Percentiles rank a stretch among this genome's conserved stretches.
Conservation (phyloP, 176 grass and related monocot species). For the Oryza longistaminata region DNA sequence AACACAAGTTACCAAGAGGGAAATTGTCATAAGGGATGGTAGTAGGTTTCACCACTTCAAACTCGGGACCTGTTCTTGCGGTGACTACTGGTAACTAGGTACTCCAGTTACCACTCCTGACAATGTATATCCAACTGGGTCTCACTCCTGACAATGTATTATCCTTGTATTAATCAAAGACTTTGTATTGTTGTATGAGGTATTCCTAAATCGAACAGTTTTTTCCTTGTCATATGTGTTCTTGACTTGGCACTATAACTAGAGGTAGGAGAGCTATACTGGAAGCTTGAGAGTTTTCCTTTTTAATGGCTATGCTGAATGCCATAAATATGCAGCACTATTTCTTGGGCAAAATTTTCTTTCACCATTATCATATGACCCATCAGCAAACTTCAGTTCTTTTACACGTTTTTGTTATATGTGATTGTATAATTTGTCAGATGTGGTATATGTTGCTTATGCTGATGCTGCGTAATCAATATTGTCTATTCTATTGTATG, state of each 20-base stretch:
- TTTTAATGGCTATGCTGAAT: background rate
- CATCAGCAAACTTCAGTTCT: slow-evolving; percentile 9
- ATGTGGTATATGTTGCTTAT: background rate
- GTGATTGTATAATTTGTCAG: background rate
- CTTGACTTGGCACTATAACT: background rate
- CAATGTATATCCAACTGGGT: slow-evolving; percentile 14
- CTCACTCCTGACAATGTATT: background rate
- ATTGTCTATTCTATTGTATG: background rate
- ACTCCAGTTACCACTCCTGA: background rate
- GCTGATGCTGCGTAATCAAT: background rate
- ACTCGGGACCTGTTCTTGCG: slow-evolving; percentile 76
- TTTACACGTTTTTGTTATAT: slow-evolving; percentile 2
- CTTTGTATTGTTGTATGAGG: background rate
- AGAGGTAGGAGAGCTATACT: background rate
- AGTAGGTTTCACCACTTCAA: slow-evolving; percentile 93
- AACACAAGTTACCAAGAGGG: slow-evolving; percentile 53
- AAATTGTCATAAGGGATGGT: slow-evolving; percentile 77
- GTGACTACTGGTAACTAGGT: slow-evolving; percentile 85
- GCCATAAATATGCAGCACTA: background rate
- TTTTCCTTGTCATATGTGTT: background rate
- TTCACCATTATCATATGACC: background rate
- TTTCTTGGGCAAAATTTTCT: background rate
- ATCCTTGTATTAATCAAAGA: slow-evolving; percentile 9
- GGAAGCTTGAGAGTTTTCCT: background rate
- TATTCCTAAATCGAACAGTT: background rate